These are phyloP conservation scores for Cyclotella distinguenda DNA, from an alignment of 108 stramenopile species.

Conservation along the genomic window DNA sequence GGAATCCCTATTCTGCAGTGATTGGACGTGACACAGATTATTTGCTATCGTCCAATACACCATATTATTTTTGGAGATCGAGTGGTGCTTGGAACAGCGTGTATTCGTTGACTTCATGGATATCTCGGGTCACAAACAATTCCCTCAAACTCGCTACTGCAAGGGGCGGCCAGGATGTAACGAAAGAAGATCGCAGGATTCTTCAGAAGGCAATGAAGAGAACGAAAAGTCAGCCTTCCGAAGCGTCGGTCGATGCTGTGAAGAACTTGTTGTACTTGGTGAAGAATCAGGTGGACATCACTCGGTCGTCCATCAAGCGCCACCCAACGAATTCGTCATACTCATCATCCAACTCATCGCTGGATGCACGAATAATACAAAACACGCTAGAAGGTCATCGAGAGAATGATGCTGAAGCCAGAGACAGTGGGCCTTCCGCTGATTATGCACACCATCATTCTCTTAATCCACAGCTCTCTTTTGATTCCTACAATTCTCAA, in stretches of 20 bases:
- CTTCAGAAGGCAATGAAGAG: slow-evolving; percentile 7
- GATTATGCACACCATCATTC: neutral
- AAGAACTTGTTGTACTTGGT: slow-evolving; percentile 22
- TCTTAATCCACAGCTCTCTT: neutral
- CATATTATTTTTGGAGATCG: slow-evolving; percentile 1
- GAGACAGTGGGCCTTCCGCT: neutral
- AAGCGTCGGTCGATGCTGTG: slow-evolving; percentile 25
- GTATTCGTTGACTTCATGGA: slow-evolving; percentile 7
- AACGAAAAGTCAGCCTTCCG: slow-evolving; percentile 19
- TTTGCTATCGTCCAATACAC: slow-evolving; percentile 13
- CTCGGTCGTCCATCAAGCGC: slow-evolving; percentile 2
- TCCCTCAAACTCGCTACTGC: neutral
- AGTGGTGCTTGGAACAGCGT: neutral
- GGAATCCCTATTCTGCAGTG: slow-evolving; percentile 29
- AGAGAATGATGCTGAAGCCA: neutral
- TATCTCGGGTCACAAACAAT: neutral
- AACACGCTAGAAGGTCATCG: neutral
- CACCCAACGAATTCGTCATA: neutral
- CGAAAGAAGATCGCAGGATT: neutral
- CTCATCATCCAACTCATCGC: slow-evolving; percentile 2
- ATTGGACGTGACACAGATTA: slow-evolving; percentile 31
- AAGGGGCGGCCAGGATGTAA: neutral
- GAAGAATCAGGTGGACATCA: slow-evolving; percentile 8
- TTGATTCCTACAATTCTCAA: slow-evolving; percentile 6
- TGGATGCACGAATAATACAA: neutral